These are phyloP conservation scores for barrel medic (Medicago truncatula) DNA, from an alignment of 306 rosid species.

Conservation along the genomic window MtrunA17r5.0-ANR NC_053043.1:13837501-13838000, in stretches of 20 bases:
- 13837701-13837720: neutral
- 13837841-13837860: neutral
- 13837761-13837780: neutral
- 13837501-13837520: too few relatives aligned
- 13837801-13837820: neutral
- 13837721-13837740: neutral
- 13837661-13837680: too few relatives aligned
- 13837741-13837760: neutral
- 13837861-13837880: neutral
- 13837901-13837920: conserved; percentile 20
- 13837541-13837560: too few relatives aligned
- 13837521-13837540: too few relatives aligned
- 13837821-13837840: neutral
- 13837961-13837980: neutral
- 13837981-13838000: too few relatives aligned
- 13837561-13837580: too few relatives aligned
- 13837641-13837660: too few relatives aligned
- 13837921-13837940: conserved; percentile 34
- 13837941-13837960: conserved; percentile 19
- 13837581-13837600: too few relatives aligned
- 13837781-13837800: too few relatives aligned
- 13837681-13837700: too few relatives aligned
- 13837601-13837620: too few relatives aligned
- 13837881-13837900: neutral
- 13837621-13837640: too few relatives aligned